Conservation (phyloP, 2,329 filamentous ascomycete genomes). For the Paracorniculantispora psalliotae region DNA sequence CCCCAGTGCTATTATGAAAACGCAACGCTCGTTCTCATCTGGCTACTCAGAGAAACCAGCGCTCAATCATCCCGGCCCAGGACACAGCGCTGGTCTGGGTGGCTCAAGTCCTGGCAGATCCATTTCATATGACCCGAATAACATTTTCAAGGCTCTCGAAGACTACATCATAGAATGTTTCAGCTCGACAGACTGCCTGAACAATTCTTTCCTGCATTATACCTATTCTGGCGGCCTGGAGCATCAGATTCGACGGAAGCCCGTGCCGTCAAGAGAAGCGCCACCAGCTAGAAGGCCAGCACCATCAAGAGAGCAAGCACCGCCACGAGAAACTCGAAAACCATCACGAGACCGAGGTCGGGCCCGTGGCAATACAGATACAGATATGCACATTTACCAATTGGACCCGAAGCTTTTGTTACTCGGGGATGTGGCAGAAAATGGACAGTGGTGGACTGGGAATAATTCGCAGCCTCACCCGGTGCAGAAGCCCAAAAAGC, state of each 20-base stretch:
- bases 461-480: conserved; percentile 18
- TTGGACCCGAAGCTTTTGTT: conserved; percentile 71
- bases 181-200: conserved; percentile 65
- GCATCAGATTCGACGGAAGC: conserved; percentile 23
- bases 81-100: not conserved
- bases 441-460: conserved; percentile 78
- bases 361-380: conserved; percentile 15
- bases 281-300: conserved; percentile 23
- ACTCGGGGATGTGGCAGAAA: conserved; percentile 72
- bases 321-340: conserved; percentile 35
- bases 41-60: conserved; percentile 38
- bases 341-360: conserved; percentile 13
- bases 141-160: conserved; percentile 70
- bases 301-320: conserved; percentile 20
- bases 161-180: conserved; percentile 70
- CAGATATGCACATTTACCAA: conserved; percentile 38
- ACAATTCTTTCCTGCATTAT: conserved; percentile 60
- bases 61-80: not conserved
- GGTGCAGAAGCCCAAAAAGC: conserved; percentile 4
- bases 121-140: conserved; percentile 38
- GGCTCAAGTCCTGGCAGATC: conserved; percentile 15
- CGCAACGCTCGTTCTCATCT: conserved; percentile 38
- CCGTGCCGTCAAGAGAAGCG: conserved; percentile 27
- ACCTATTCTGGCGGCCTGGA: conserved; percentile 12
- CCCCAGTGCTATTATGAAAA: not conserved